A percentile compares a stretch with the other conserved stretches of the same genome.
Evolutionary conservation across 1,284 basidiomycete genomes (phyloP).

Genomic region (Melampsora medusae): DNA sequence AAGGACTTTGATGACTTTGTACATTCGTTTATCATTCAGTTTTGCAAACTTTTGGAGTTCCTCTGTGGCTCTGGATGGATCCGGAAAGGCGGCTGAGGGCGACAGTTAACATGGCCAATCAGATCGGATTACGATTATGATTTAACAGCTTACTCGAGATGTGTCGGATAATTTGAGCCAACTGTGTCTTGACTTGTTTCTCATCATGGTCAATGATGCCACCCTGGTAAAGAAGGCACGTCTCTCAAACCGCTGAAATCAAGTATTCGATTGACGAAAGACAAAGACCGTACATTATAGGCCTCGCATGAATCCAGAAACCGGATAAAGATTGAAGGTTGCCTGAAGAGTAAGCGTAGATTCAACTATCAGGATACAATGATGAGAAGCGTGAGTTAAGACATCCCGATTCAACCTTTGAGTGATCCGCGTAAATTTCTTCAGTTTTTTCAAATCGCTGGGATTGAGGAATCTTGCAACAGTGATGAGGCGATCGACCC

Average conservation of each 20-base stretch:
- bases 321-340: slow-evolving; percentile 65
- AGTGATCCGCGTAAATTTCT: slow-evolving; percentile 22
- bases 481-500: slow-evolving; percentile 34
- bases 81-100: slow-evolving; percentile 64
- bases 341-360: slow-evolving; percentile 56
- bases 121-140: slow-evolving; percentile 65
- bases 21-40: slow-evolving; percentile 78
- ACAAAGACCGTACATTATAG: slow-evolving; percentile 68
- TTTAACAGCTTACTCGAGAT: slow-evolving; percentile 47
- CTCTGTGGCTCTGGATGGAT: slow-evolving; percentile 70
- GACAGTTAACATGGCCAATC: slow-evolving; percentile 55
- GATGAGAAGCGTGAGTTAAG: slow-evolving; percentile 64
- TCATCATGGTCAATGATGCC: slow-evolving; percentile 30
- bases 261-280: background rate
- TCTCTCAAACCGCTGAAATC: background rate
- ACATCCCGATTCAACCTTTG: slow-evolving; percentile 13
- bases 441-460: slow-evolving; percentile 18
- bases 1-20: slow-evolving; percentile 75
- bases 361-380: slow-evolving; percentile 51
- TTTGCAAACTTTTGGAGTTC: slow-evolving; percentile 82
- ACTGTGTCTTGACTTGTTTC: slow-evolving; percentile 21
- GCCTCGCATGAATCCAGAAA: slow-evolving; percentile 70
- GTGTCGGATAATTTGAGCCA: slow-evolving; percentile 29
- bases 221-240: background rate
- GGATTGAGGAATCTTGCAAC: slow-evolving; percentile 24